Conservation (phyloP, 2,329 filamentous ascomycete species). For the Curvularia sp. region DNA sequence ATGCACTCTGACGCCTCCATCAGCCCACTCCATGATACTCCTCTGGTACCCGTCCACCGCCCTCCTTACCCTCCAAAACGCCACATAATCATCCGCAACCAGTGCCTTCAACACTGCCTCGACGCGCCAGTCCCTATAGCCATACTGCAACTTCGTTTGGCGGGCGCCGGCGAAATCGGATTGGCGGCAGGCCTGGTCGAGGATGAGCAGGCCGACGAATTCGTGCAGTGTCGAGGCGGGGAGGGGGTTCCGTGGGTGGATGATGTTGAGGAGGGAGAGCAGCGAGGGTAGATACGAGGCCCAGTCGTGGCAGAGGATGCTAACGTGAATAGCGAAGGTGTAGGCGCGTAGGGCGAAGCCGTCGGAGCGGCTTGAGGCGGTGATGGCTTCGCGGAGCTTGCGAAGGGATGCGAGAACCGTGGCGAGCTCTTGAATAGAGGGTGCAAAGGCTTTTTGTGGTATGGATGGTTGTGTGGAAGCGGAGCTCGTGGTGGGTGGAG, state of each 20-base stretch:
- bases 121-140: slow-evolving; percentile 70
- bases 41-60: slow-evolving; percentile 81
- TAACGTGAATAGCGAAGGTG: slow-evolving; percentile 86
- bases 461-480: slow-evolving; percentile 33
- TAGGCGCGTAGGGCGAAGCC: slow-evolving; percentile 88
- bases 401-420: slow-evolving; percentile 83
- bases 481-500: slow-evolving; percentile 7
- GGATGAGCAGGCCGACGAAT: slow-evolving; percentile 78
- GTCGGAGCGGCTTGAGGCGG: slow-evolving; percentile 77
- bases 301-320: slow-evolving; percentile 79
- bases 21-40: slow-evolving; percentile 81
- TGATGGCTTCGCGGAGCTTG: slow-evolving; percentile 88
- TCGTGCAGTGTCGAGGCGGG: slow-evolving; percentile 77
- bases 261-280: slow-evolving; percentile 73
- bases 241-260: slow-evolving; percentile 73
- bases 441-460: slow-evolving; percentile 34
- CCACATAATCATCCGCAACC: slow-evolving; percentile 80
- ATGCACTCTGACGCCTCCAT: slow-evolving; percentile 74
- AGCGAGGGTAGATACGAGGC: slow-evolving; percentile 92
- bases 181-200: slow-evolving; percentile 88
- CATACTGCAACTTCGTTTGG: slow-evolving; percentile 66
- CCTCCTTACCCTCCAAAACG: slow-evolving; percentile 74
- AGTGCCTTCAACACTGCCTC: slow-evolving; percentile 73
- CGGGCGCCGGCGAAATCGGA: slow-evolving; percentile 77
- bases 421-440: slow-evolving; percentile 65